These are phyloP conservation scores for Parascedosporium putredinis DNA, from an alignment of 2,329 filamentous ascomycete genomes.

Conservation along the genomic window DNA sequence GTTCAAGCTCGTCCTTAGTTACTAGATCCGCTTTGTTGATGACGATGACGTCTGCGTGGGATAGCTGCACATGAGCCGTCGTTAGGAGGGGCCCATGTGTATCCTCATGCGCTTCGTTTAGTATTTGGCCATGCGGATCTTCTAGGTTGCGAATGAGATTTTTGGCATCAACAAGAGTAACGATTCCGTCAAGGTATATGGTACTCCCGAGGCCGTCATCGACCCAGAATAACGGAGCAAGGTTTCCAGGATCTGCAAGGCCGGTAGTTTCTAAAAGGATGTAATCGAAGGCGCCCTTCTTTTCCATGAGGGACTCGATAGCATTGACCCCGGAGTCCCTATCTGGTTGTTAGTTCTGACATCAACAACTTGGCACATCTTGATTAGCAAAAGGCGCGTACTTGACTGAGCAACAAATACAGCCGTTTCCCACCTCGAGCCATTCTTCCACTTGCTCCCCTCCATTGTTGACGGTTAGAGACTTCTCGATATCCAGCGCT, in stretches of 20 bases:
- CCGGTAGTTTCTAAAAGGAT: conserved; percentile 95
- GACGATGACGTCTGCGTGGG: conserved; percentile 88
- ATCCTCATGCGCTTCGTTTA: conserved; percentile 40
- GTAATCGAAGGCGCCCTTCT: conserved; percentile 90
- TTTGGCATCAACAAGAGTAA: conserved; percentile 90
- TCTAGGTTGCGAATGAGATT: conserved; percentile 79
- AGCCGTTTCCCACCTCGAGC: conserved; percentile 92
- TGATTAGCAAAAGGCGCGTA: conserved; percentile 24
- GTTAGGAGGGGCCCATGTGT: conserved; percentile 62
- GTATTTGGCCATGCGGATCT: conserved; percentile 49
- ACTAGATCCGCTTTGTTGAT: conserved; percentile 92
- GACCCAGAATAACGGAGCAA: conserved; percentile 95
- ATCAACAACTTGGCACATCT: not conserved
- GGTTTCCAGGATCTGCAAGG: conserved; percentile 86
- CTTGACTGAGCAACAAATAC: conserved; percentile 97
- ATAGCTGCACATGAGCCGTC: conserved; percentile 91
- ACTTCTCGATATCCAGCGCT: conserved; percentile 94
- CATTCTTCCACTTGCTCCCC: conserved; percentile 82
- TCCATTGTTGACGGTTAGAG: conserved; percentile 78
- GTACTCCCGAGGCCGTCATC: conserved; percentile 91
- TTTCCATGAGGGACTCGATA: conserved; percentile 91
- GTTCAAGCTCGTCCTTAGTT: conserved; percentile 53
- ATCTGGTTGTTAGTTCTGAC: not conserved
- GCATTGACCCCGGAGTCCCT: conserved; percentile 89
- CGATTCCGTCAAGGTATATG: conserved; percentile 94